Conservation (phyloP, 331 rosid genomes). For the Stylosanthes scabra region DNA sequence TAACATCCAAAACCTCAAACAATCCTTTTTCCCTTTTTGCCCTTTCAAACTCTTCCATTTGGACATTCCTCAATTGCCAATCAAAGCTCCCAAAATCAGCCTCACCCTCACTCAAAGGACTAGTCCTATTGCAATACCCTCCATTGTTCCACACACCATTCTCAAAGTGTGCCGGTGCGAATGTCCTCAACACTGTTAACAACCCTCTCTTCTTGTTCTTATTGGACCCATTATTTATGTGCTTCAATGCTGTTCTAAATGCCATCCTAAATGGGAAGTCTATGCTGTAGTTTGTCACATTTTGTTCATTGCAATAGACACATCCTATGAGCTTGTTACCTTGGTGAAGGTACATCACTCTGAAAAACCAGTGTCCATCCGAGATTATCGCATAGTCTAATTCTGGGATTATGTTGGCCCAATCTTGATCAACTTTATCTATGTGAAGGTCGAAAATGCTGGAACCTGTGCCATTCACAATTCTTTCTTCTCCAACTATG, state of each 20-base stretch:
- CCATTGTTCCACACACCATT: conserved; percentile 83
- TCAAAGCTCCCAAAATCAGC: conserved; percentile 47
- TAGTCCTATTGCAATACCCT: conserved; percentile 78
- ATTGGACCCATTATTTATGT: conserved; percentile 47
- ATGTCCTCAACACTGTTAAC: conserved; percentile 72
- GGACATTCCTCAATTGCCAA: conserved; percentile 65
- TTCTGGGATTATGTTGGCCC: conserved; percentile 57
- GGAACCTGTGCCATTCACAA: conserved; percentile 67
- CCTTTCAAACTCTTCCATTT: conserved; percentile 65
- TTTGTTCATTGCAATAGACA: conserved; percentile 65
- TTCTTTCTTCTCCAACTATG: conserved; percentile 65
- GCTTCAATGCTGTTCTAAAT: conserved; percentile 51
- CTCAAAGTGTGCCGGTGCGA: conserved; percentile 88
- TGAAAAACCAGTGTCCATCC: conserved; percentile 85
- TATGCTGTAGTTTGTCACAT: conserved; percentile 43
- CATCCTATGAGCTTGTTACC: conserved; percentile 56
- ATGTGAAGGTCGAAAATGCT: conserved; percentile 64
- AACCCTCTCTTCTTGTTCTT: conserved; percentile 41
- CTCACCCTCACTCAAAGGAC: conserved; percentile 50
- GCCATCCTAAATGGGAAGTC: conserved; percentile 59
- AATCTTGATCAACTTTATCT: conserved; percentile 61
- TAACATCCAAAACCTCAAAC: conserved; percentile 65
- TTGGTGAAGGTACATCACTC: conserved; percentile 60
- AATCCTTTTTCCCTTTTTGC: conserved; percentile 44
- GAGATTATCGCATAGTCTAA: conserved; percentile 77